phyloP scores from a whole-genome alignment of 805 yeast species.

The Saturnispora quitensis region DNA sequence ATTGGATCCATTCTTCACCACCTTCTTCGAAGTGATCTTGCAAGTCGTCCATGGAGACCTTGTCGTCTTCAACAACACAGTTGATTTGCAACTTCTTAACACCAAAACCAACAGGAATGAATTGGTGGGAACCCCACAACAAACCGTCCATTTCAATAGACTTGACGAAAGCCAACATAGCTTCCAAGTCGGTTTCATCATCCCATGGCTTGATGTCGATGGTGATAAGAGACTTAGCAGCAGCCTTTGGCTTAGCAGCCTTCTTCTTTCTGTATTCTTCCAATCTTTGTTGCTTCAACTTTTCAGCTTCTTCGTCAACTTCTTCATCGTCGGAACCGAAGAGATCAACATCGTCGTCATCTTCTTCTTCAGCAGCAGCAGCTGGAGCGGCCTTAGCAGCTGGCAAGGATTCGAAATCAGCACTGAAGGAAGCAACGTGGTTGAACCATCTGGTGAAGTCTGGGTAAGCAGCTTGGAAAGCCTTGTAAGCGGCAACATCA shows the following conservation, averaged over 20 bases:
- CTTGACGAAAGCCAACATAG: conserved; percentile 80
- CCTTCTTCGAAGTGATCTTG: conserved; percentile 61
- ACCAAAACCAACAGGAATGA: conserved; percentile 98
- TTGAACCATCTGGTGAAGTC: conserved; percentile 97
- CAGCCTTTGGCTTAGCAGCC: conserved; percentile 96
- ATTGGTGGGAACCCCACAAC: conserved; percentile 96
- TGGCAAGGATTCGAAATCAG: conserved; percentile 74
- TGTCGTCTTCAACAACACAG: conserved; percentile 95
- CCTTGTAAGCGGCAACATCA: conserved; percentile 88
- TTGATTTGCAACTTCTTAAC: conserved; percentile 98
- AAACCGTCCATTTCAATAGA: conserved; percentile 84
- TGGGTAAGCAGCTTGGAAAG: conserved; percentile 88
- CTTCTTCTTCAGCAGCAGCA: conserved; percentile 65
- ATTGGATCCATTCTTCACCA: conserved; percentile 99
- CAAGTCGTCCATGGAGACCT: conserved; percentile 88
- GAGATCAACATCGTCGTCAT: conserved; percentile 86
- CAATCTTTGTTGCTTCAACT: conserved; percentile 92
- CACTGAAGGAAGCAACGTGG: conserved; percentile 92
- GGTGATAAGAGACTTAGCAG: conserved; percentile 96
- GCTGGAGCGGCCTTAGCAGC: conserved; percentile 59
- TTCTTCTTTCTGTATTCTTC: conserved; percentile 97
- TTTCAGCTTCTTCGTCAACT: conserved; percentile 96
- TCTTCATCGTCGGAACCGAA: conserved; percentile 93
- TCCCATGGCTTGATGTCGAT: conserved; percentile 99
- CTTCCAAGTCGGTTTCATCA: conserved; percentile 94